Evolutionary conservation across 2,329 filamentous ascomycete genomes (phyloP).

Genomic region (Beauveria asiatica): DNA sequence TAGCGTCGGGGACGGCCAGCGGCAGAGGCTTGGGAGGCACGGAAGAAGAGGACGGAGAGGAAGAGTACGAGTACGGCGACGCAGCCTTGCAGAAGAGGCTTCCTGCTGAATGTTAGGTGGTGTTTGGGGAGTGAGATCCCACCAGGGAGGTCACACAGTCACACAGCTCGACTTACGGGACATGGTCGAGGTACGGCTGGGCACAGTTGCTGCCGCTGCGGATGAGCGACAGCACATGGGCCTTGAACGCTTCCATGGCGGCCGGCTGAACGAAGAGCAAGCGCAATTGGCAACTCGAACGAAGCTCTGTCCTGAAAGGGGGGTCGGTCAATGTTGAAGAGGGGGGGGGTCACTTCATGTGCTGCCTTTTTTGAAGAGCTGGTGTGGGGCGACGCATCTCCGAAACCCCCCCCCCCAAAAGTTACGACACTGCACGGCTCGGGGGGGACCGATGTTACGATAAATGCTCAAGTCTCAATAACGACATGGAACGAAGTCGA

Average conservation of each 20-base stretch:
- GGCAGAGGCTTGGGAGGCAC: conserved; percentile 20
- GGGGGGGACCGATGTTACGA: not conserved
- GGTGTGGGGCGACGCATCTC: conserved; percentile 2
- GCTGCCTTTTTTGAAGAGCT: conserved; percentile 2
- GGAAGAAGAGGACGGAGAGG: conserved; percentile 24
- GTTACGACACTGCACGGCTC: not conserved
- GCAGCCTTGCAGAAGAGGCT: conserved; percentile 20
- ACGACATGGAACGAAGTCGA: not conserved
- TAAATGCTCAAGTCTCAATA: not conserved
- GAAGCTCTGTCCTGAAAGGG: not conserved
- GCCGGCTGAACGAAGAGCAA: not conserved
- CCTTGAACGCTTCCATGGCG: conserved; percentile 9
- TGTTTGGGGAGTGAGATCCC: not conserved
- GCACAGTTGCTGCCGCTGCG: not conserved
- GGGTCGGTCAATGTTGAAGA: not conserved
- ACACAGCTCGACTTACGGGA: not conserved
- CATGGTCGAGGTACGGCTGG: conserved; percentile 8
- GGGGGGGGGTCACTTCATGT: not conserved
- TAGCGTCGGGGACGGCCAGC: conserved; percentile 45
- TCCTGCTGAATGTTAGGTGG: conserved; percentile 14
- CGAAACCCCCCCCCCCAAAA: not conserved
- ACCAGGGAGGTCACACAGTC: not conserved
- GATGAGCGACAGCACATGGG: conserved; percentile 1
- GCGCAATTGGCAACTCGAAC: not conserved
- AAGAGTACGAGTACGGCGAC: conserved; percentile 23